Base-by-base conservation (phyloP, 140 eudicot genomes). In the Flaveria floridana region DNA sequence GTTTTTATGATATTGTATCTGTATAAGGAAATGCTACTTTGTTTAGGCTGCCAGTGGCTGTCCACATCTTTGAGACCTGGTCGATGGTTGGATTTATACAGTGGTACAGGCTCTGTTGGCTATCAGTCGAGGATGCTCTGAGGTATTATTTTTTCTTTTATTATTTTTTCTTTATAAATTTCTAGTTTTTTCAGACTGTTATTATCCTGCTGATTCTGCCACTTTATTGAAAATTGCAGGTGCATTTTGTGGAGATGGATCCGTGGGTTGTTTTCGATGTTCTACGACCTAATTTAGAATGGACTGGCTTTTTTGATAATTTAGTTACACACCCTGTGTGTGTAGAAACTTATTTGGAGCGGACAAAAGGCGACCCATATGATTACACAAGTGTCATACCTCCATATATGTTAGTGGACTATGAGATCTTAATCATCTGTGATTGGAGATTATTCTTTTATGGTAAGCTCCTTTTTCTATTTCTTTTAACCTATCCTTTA, bases 71-170 rank as follows among this genome's bases (percentile, higher is more conserved):
- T 92, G 56, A 86, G 89, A 80, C 95, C 98, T 56, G 98, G 96
- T 65, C 83, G 93, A 47, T 89, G 96, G 96, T 83, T 87, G 65
- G 96, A 89, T 73, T 82, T 92, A 82, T 89, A 89, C 44, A 89
- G 96, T 44, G 95, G 96, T 48, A 92, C 96, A 23, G 89, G 96
- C 30, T 89, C 96, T 21, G 97, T 92, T 80, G 97, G 97, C 96
- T 64, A 83, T 89, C 30, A 92, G 96, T 68, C 80, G 92, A 71
- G 97, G 97, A 67, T 92, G 97, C 82, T 82, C 95, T 25, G 85
- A 89, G 96, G 96, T 89, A 65, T 52, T 26, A 41, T 53, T 25
- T 56, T 51, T 66, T 47, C 78, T 68, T 63, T 62, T 28, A 28
- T 9, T 34, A 62, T 11, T 3, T 39, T 68, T 48, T 30, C 39